A percentile compares a stretch with the other conserved stretches of the same genome.
phyloP scores from a whole-genome alignment of 2,329 filamentous ascomycete species.

The Lasiodiplodia citricola region DNA sequence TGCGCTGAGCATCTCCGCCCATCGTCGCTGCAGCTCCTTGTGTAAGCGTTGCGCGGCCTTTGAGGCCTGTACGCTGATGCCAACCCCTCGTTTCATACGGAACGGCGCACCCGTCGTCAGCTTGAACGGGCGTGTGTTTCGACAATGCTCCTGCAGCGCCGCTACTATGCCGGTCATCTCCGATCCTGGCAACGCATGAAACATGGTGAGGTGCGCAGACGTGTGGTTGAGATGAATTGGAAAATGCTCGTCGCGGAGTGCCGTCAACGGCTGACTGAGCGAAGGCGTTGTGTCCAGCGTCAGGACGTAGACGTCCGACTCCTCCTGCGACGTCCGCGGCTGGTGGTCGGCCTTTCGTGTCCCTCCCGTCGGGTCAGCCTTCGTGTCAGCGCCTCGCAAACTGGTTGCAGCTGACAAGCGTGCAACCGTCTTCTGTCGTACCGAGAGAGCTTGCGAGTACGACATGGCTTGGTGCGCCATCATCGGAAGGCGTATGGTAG shows the following conservation, averaged over 20 bases:
- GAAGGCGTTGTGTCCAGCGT: conserved; percentile 48
- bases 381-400: conserved; percentile 10
- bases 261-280: conserved; percentile 47
- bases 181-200: conserved; percentile 52
- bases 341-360: conserved; percentile 32
- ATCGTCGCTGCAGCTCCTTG: conserved; percentile 40
- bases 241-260: conserved; percentile 48
- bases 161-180: conserved; percentile 43
- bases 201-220: conserved; percentile 52
- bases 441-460: conserved; percentile 11
- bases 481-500: neutral
- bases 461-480: conserved; percentile 7
- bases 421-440: neutral
- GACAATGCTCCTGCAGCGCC: conserved; percentile 37
- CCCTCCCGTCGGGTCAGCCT: neutral
- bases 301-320: conserved; percentile 49
- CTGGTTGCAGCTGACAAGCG: neutral
- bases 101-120: conserved; percentile 47
- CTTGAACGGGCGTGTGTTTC: conserved; percentile 41
- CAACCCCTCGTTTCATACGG: conserved; percentile 49
- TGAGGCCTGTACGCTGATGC: conserved; percentile 42
- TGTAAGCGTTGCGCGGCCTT: conserved; percentile 43
- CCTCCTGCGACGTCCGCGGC: conserved; percentile 33
- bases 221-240: conserved; percentile 50
- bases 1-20: conserved; percentile 47